Percentiles rank a stretch among this genome's conserved stretches.
Conservation (phyloP, 306 rosid genomes). For the Leucaena leucocephala region DNA sequence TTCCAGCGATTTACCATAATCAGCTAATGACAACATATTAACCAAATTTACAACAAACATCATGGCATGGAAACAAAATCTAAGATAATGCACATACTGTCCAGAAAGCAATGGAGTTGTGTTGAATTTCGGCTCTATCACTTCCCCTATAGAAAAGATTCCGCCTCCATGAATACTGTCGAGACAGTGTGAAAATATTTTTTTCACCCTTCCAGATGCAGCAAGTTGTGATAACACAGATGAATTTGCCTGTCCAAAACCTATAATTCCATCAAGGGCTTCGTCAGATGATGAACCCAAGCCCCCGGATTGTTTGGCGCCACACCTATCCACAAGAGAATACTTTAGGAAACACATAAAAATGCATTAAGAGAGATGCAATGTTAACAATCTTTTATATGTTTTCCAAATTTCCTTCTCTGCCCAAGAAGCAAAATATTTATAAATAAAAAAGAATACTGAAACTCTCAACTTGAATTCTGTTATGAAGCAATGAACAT, state of each 20-base stretch:
- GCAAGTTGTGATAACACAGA: conserved; percentile 92
- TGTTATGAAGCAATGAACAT: conserved; percentile 10
- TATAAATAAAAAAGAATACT: not conserved
- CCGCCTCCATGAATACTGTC: conserved; percentile 84
- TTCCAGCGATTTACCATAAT: conserved; percentile 21
- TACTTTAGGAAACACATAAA: conserved; percentile 9
- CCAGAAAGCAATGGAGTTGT: conserved; percentile 61
- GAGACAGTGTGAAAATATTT: conserved; percentile 87
- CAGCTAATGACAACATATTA: conserved; percentile 16
- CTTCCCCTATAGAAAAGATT: conserved; percentile 87
- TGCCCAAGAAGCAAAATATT: conserved; percentile 13
- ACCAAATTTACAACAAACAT: conserved; percentile 23
- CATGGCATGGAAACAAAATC: conserved; percentile 29
- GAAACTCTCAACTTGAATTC: conserved; percentile 12
- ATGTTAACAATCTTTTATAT: conserved; percentile 1
- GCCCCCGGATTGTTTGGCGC: conserved; percentile 68
- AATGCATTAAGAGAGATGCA: conserved; percentile 6
- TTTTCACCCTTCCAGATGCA: conserved; percentile 75
- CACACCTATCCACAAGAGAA: conserved; percentile 62
- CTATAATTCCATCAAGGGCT: conserved; percentile 84
- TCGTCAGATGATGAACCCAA: conserved; percentile 48
- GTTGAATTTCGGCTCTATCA: conserved; percentile 65
- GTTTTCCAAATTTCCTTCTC: conserved; percentile 4
- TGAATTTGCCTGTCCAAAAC: conserved; percentile 92
- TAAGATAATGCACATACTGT: conserved; percentile 61